Conservation (phyloP, 169 alveolate species). For the Plasmodium malariae region DNA sequence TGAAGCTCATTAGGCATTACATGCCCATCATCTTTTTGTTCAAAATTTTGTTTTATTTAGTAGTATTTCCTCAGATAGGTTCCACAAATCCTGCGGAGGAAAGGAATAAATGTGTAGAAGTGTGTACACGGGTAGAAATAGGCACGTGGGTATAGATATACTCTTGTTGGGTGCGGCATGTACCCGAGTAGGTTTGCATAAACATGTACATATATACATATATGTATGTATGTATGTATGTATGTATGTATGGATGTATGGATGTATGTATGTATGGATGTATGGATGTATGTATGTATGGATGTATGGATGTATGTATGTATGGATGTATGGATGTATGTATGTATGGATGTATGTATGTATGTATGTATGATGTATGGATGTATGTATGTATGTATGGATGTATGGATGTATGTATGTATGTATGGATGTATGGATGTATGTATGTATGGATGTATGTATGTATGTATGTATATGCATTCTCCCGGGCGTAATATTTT, state of each 20-base stretch:
- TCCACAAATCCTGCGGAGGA: conserved; percentile 48
- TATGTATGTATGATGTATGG: too few species aligned
- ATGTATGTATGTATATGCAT: background rate
- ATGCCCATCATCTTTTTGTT: background rate
- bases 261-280: background rate
- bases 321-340: too few species aligned
- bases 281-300: background rate
- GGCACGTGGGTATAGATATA: too few species aligned
- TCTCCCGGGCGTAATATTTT: background rate
- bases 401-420: too few species aligned
- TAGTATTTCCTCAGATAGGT: conserved; percentile 42
- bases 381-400: too few species aligned
- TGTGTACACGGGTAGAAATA: too few species aligned
- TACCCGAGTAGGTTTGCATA: background rate
- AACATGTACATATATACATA: background rate
- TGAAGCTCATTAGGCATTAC: background rate
- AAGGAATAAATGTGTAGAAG: background rate
- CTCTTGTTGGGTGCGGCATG: too few species aligned
- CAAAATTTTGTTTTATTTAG: background rate
- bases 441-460: background rate
- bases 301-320: background rate
- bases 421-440: too few species aligned
- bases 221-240: background rate
- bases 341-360: too few species aligned
- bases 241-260: background rate